Base-by-base conservation (phyloP, 2,329 filamentous ascomycete species). In the Colletotrichum somersetense region DNA sequence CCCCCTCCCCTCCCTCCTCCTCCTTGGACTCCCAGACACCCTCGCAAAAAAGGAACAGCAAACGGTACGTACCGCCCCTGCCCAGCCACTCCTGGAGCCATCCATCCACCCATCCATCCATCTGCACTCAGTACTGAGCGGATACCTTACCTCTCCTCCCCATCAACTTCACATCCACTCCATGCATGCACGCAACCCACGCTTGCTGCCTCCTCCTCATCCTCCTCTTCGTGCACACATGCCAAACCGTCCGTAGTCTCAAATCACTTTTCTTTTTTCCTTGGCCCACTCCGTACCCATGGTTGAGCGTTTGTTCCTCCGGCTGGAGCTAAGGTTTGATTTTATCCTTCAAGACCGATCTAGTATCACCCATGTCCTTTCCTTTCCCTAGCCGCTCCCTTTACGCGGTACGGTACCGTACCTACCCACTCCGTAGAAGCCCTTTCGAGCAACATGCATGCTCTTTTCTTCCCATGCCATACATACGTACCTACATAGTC, bases 251-350 rank as follows among this genome's bases (percentile, higher is more conserved):
- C 68, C 74, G 71, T 75, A 63, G 67, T 62, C 57, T 74, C 35
- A 55, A 61, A 73, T 64, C 65, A 72, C 73, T 67, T 74, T 76
- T 74, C 74, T 77, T 74, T 75, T 77, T 74, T 76, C 75, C 74
- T 75, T 71, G 80, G 75, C 77, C 81, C 81, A 82, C 81, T 76
- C 75, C 73, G 62, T 81, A 78, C 80, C 81, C 80, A 79, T 70
- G 69, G 68, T 77, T 80, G 79, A 77, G 72, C 75, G 77, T 79
- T 78, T 79, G 79, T 79, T 80, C 79, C 80, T 77, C 79, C 66
- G 52, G 23, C 76, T 76, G 75, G 78, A 62, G 69, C 70, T 72
- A 73, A 72, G 76, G 75, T 78, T 80, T 78, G 79, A 79, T 81
- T 81, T 68, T 79, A 79, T 80, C 78, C 79, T 80, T 69, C 70